Base-by-base conservation (phyloP, 495 filamentous ascomycete genomes). In the Hypoxylon subgilvum region DNA sequence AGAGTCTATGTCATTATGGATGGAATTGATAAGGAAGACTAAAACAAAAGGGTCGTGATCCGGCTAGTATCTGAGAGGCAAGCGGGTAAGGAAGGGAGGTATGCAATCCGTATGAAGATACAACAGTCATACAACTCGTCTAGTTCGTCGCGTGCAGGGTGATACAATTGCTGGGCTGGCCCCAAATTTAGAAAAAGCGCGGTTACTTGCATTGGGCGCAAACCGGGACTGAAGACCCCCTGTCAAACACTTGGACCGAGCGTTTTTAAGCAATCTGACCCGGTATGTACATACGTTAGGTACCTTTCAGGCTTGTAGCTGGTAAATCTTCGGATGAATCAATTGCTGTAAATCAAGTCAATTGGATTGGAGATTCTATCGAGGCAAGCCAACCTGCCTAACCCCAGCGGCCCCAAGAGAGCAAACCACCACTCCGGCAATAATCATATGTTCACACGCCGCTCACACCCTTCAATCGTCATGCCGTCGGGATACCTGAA, bases 111-210 rank as follows among this genome's bases (percentile, higher is more conserved):
- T n/a, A n/a, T n/a, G n/a, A n/a, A n/a, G n/a, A n/a, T n/a, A n/a
- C n/a, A n/a, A n/a, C n/a, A n/a, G n/a, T n/a, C n/a, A n/a, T n/a
- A n/a, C n/a, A n/a, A n/a, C n/a, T n/a, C 22, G 25, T 17, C 6
- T 14, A 12, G 36, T 32, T 53, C 43, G 60, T 57, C 47, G 53
- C 52, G 59, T 49, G 53, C 28, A 42, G 31, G 19, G 41, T 46
- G 32, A 28, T 14, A 46, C 36, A 44, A 43, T 51, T 23, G 27
- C 13, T 13, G 18, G 31, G 7, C 31, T 35, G n/a, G n/a, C n/a
- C 25, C 57, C 57, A 63, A 57, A 63, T 53, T 61, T 61, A 61
- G 58, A 63, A 57, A 52, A n/a, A 21, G 14, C 16, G 1, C n/a
- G n/a, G n/a, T n/a, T n/a, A n/a, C n/a, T n/a, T n/a, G n/a, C n/a